These are phyloP conservation scores for Serendipita vermifera DNA, from an alignment of 768 basidiomycete genomes.

Conservation along the genomic window DNA sequence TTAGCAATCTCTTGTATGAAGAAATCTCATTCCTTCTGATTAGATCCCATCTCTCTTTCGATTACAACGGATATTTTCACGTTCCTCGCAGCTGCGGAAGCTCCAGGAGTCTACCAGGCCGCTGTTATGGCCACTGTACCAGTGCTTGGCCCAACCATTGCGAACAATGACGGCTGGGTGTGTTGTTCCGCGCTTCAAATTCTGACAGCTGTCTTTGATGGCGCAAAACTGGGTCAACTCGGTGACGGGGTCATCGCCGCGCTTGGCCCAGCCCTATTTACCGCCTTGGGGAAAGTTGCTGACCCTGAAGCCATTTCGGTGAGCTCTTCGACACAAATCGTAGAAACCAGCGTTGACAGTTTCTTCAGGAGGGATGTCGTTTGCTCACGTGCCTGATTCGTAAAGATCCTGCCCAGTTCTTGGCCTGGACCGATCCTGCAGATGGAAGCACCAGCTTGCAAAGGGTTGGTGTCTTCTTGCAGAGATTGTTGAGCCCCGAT, in stretches of 20 bases:
- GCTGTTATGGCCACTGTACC: slow-evolving; percentile 68
- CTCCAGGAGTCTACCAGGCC: slow-evolving; percentile 50
- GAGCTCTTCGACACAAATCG: too few relatives aligned
- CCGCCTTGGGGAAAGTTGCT: slow-evolving; percentile 51
- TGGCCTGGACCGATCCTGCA: slow-evolving; percentile 52
- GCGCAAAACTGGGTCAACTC: slow-evolving; percentile 45
- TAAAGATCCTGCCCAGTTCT: slow-evolving; percentile 71
- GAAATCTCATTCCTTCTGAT: slow-evolving; percentile 13
- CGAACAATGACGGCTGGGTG: slow-evolving; percentile 57
- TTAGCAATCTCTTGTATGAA: slow-evolving; percentile 4
- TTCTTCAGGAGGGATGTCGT: slow-evolving; percentile 45
- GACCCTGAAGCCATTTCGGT: slow-evolving; percentile 61
- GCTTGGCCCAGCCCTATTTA: slow-evolving; percentile 64
- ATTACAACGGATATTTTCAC: slow-evolving; percentile 71
- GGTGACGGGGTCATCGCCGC: slow-evolving; percentile 68
- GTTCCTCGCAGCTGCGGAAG: slow-evolving; percentile 49
- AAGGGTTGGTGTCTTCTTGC: slow-evolving; percentile 60
- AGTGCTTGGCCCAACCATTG: slow-evolving; percentile 51
- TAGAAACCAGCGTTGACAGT: slow-evolving; percentile 1
- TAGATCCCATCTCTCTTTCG: slow-evolving; percentile 82
- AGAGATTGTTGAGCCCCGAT: slow-evolving; percentile 53
- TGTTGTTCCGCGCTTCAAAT: slow-evolving; percentile 75
- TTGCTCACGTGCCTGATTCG: slow-evolving; percentile 75
- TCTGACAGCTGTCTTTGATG: slow-evolving; percentile 54
- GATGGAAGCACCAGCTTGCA: slow-evolving; percentile 64